These are phyloP conservation scores for Microbotryum silenes-acaulis DNA, from an alignment of 1,284 basidiomycete genomes.

Conservation along the genomic window DNA sequence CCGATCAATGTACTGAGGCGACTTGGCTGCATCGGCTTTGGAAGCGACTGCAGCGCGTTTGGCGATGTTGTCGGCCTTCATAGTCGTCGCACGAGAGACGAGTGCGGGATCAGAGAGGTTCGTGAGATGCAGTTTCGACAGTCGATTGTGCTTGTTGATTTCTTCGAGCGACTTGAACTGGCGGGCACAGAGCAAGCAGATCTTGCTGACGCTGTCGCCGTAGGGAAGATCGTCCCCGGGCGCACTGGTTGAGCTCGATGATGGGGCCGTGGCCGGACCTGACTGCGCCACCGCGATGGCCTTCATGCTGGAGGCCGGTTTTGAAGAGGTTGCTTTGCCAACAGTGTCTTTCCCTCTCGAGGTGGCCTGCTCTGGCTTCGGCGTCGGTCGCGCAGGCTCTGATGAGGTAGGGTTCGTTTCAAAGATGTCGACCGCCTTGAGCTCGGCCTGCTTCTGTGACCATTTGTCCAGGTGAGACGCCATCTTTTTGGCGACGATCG, in stretches of 20 bases:
- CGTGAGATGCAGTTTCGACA: slow-evolving; percentile 88
- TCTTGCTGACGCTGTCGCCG: slow-evolving; percentile 50
- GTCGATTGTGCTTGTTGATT: slow-evolving; percentile 73
- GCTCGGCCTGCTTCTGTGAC: slow-evolving; percentile 84
- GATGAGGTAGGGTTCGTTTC: too few species aligned
- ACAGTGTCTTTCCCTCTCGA: too few species aligned
- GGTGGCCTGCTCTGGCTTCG: too few species aligned
- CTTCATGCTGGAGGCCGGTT: too few species aligned
- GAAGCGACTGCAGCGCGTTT: slow-evolving; percentile 22
- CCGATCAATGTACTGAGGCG: slow-evolving; percentile 78
- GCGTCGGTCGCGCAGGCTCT: too few species aligned
- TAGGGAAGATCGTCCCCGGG: slow-evolving; percentile 59
- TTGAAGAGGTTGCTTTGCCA: too few species aligned
- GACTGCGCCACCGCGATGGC: too few species aligned
- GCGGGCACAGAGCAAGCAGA: slow-evolving; percentile 79
- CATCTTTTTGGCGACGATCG: slow-evolving; percentile 82
- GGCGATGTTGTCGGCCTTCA: slow-evolving; percentile 22
- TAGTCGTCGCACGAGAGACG: neutral
- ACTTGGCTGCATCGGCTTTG: slow-evolving; percentile 27
- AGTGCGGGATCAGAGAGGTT: slow-evolving; percentile 35
- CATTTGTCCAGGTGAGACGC: slow-evolving; percentile 85
- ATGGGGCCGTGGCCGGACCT: neutral
- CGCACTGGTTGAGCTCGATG: slow-evolving; percentile 41
- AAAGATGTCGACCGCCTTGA: slow-evolving; percentile 40
- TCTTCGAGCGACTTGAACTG: slow-evolving; percentile 82